Conservation (phyloP, 129 eudicot species). For the Smallanthus sonchifolius region DNA sequence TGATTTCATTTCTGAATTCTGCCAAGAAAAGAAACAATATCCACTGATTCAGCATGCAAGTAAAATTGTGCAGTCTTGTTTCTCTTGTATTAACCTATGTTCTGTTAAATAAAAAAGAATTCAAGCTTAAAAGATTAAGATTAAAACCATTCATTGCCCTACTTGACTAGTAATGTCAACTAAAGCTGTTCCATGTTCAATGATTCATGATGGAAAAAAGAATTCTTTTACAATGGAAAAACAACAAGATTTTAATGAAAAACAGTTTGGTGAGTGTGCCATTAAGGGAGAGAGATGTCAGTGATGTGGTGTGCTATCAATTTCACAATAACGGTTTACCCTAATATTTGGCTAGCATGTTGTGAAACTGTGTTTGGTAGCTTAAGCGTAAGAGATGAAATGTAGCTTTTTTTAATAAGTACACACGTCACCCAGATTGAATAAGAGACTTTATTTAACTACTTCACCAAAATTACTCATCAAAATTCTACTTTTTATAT, state of each 20-base stretch:
- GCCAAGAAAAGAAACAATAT: neutral
- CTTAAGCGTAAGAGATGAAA: neutral
- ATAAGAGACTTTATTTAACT: neutral
- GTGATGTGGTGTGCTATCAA: neutral
- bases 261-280: neutral
- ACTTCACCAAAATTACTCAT: neutral
- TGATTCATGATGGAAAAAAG: neutral
- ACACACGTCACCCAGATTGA: neutral
- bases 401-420: neutral
- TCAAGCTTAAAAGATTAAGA: neutral
- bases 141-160: neutral
- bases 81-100: neutral
- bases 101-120: neutral
- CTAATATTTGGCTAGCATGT: neutral
- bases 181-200: neutral
- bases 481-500: neutral
- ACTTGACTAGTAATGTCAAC: neutral
- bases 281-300: neutral
- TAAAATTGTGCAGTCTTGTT: neutral
- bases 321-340: neutral
- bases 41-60: neutral
- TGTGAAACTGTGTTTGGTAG: neutral
- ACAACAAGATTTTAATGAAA: too few relatives aligned
- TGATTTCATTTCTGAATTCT: conserved; percentile 75
- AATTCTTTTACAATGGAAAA: neutral